Evolutionary conservation across 139 green algal species (phyloP).

Genomic region (Tetratostichococcus sp.): DNA sequence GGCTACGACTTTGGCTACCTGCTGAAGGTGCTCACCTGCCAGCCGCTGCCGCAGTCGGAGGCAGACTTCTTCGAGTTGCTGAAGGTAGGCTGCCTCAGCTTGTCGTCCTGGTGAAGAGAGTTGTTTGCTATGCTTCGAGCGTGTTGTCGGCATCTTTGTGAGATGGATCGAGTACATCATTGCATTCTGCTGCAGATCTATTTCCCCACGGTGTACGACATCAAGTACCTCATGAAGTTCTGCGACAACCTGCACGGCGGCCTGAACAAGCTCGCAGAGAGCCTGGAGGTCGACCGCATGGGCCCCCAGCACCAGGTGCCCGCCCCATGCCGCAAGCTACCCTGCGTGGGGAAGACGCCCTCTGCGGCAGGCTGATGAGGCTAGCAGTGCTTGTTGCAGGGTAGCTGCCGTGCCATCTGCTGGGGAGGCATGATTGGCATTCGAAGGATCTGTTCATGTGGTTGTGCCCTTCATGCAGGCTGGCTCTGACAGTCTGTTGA

Average conservation of each 20-base stretch:
- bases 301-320: constrained; percentile 86
- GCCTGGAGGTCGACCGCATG: constrained; percentile 91
- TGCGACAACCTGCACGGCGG: constrained; percentile 94
- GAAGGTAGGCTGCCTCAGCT: constrained; percentile 35
- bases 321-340: too few species aligned
- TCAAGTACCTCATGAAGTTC: constrained; percentile 98
- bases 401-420: too few species aligned
- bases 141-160: too few species aligned
- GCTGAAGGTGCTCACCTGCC: constrained; percentile 92
- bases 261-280: constrained; percentile 94
- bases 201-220: constrained; percentile 97
- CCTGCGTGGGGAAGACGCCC: too few species aligned
- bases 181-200: constrained; percentile 66
- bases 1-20: constrained; percentile 99
- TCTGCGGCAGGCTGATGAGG: too few species aligned
- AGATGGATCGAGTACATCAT: too few species aligned
- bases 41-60: constrained; percentile 79
- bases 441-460: background rate
- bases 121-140: too few species aligned
- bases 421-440: too few species aligned
- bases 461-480: constrained; percentile 54
- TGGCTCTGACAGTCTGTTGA: constrained; percentile 91
- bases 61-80: constrained; percentile 92
- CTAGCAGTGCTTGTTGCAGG: too few species aligned
- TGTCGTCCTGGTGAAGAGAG: too few species aligned